Percentiles rank a stretch among this genome's conserved stretches.
Evolutionary conservation across 73 alveolate genomes (phyloP).

Genomic region (Durusdinium trenchii): DNA sequence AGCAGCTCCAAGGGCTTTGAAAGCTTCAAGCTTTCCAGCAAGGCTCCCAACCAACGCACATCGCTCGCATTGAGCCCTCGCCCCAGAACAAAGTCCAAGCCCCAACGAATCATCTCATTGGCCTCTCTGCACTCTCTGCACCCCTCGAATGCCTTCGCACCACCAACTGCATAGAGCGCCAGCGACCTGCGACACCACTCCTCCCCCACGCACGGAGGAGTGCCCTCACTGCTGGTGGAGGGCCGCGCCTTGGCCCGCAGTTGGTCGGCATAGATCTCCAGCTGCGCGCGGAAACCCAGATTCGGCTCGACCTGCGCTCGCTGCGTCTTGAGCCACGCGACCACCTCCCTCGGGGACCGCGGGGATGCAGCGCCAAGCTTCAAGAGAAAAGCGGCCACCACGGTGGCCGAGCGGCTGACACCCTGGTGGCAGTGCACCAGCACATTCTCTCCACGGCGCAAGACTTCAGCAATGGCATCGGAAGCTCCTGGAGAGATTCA

Average conservation of each 20-base stretch:
- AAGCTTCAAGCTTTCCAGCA: neutral
- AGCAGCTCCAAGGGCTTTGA: neutral
- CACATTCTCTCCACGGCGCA: slow-evolving; percentile 4
- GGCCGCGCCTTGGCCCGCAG: neutral
- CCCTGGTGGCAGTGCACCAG: slow-evolving; percentile 58
- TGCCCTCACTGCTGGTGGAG: neutral
- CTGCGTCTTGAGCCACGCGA: neutral
- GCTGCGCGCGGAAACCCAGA: slow-evolving; percentile 26
- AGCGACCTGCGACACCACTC: slow-evolving; percentile 21
- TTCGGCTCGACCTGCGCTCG: slow-evolving; percentile 13
- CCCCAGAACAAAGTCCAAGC: slow-evolving; percentile 37
- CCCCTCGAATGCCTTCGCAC: neutral
- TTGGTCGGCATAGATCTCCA: neutral
- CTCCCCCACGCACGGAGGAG: neutral
- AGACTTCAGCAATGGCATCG: slow-evolving; percentile 2
- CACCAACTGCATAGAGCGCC: neutral
- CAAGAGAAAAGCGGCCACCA: slow-evolving; percentile 10
- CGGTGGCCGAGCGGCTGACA: slow-evolving; percentile 37
- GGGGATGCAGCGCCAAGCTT: neutral
- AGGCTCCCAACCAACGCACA: neutral
- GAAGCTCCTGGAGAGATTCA: no score
- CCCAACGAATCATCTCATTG: neutral
- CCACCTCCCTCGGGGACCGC: neutral
- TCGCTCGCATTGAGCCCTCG: slow-evolving; percentile 38
- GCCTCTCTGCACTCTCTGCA: neutral